phyloP scores from a whole-genome alignment of 768 basidiomycete genomes.

The Amanita thiersii region DNA sequence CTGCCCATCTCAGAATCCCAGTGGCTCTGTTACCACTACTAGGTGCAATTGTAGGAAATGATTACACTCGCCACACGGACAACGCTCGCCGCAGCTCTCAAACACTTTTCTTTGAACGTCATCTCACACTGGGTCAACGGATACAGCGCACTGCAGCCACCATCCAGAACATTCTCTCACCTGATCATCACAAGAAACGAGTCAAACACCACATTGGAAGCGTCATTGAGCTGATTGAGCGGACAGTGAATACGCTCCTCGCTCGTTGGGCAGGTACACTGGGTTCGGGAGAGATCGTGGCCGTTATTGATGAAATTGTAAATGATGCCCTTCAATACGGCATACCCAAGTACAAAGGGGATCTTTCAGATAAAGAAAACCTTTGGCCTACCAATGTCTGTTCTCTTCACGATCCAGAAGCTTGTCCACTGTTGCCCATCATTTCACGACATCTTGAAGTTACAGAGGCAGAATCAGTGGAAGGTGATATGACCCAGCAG shows the following conservation, averaged over 20 bases:
- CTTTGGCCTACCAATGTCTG: slow-evolving; percentile 55
- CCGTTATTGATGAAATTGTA: slow-evolving; percentile 59
- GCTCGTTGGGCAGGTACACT: slow-evolving; percentile 37
- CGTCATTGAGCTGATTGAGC: slow-evolving; percentile 73
- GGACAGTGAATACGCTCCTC: slow-evolving; percentile 53
- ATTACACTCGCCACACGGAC: slow-evolving; percentile 52
- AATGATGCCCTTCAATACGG: slow-evolving; percentile 74
- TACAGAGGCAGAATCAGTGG: slow-evolving; percentile 16
- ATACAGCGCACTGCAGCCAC: slow-evolving; percentile 57
- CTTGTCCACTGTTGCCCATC: slow-evolving; percentile 46
- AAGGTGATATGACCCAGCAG: slow-evolving; percentile 16
- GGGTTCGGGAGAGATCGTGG: slow-evolving; percentile 56
- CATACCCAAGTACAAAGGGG: slow-evolving; percentile 50
- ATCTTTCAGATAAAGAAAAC: slow-evolving; percentile 24
- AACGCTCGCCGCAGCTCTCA: slow-evolving; percentile 43
- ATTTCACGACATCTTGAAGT: slow-evolving; percentile 40
- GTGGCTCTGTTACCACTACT: slow-evolving; percentile 67
- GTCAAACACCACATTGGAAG: slow-evolving; percentile 50
- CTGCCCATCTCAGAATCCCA: slow-evolving; percentile 59
- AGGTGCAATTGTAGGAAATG: slow-evolving; percentile 75
- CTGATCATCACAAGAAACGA: slow-evolving; percentile 38
- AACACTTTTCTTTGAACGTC: slow-evolving; percentile 60
- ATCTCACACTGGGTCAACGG: slow-evolving; percentile 49
- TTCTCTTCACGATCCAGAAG: slow-evolving; percentile 48
- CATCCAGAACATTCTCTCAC: slow-evolving; percentile 45